Conservation (phyloP, 306 rosid species). For the Herpetospermum pedunculosum region DNA sequence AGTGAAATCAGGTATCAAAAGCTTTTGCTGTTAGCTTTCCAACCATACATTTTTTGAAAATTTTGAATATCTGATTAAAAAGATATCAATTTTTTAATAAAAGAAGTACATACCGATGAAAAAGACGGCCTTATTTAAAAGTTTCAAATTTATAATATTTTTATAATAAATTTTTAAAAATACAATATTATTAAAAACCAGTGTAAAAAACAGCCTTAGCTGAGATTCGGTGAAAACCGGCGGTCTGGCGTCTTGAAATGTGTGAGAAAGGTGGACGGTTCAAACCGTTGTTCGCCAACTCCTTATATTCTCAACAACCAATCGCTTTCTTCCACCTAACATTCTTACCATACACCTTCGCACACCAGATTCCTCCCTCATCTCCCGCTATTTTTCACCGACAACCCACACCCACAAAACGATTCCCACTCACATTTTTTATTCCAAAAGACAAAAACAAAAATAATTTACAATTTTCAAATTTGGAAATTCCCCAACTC, state of each 20-base stretch:
- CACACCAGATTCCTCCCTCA: neutral
- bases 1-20: too few relatives aligned
- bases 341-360: neutral
- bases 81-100: too few relatives aligned
- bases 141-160: too few relatives aligned
- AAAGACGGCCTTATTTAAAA: too few relatives aligned
- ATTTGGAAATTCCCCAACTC: neutral
- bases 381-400: neutral
- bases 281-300: neutral
- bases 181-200: too few relatives aligned
- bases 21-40: too few relatives aligned
- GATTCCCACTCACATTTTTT: neutral
- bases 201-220: too few relatives aligned
- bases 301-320: neutral
- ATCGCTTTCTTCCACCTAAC: constrained; percentile 6
- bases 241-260: neutral
- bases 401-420: neutral
- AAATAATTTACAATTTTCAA: neutral
- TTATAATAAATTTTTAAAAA: too few relatives aligned
- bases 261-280: neutral
- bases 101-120: too few relatives aligned
- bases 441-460: neutral
- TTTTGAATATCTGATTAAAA: too few relatives aligned
- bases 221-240: neutral
- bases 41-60: too few relatives aligned